These are phyloP conservation scores for Blumeria hordei DNA, from an alignment of 2,329 filamentous ascomycete species.

Conservation along the genomic window DNA sequence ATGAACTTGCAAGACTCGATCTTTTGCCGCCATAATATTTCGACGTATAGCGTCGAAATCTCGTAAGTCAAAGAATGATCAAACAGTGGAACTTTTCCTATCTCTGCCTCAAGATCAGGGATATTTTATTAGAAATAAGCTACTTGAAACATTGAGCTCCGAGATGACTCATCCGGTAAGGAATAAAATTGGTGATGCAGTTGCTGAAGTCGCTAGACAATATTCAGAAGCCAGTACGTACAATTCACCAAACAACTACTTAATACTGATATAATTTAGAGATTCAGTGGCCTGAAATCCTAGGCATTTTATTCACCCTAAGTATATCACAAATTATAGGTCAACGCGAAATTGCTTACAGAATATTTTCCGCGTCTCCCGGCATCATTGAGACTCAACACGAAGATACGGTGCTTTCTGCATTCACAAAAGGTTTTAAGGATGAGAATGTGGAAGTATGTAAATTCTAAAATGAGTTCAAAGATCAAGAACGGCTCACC, in stretches of 20 bases:
- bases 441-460: conserved; percentile 60
- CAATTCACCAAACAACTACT: not conserved
- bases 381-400: conserved; percentile 92
- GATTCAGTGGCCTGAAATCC: conserved; percentile 71
- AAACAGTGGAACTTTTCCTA: conserved; percentile 64
- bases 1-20: conserved; percentile 37
- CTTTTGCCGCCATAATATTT: conserved; percentile 85
- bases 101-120: conserved; percentile 52
- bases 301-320: conserved; percentile 65
- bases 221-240: conserved; percentile 66
- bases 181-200: conserved; percentile 94
- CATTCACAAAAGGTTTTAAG: conserved; percentile 80
- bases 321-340: conserved; percentile 67
- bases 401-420: conserved; percentile 65
- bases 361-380: conserved; percentile 86
- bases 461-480: not conserved
- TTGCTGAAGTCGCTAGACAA: conserved; percentile 84
- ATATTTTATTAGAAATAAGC: conserved; percentile 56
- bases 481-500: conserved; percentile 1
- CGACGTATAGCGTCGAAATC: conserved; percentile 79
- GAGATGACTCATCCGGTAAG: conserved; percentile 55
- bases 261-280: conserved; percentile 23
- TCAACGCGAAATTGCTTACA: conserved; percentile 77
- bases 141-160: conserved; percentile 50
- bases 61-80: conserved; percentile 47